phyloP scores from a whole-genome alignment of 306 rosid species.

The Ceratonia siliqua region DNA sequence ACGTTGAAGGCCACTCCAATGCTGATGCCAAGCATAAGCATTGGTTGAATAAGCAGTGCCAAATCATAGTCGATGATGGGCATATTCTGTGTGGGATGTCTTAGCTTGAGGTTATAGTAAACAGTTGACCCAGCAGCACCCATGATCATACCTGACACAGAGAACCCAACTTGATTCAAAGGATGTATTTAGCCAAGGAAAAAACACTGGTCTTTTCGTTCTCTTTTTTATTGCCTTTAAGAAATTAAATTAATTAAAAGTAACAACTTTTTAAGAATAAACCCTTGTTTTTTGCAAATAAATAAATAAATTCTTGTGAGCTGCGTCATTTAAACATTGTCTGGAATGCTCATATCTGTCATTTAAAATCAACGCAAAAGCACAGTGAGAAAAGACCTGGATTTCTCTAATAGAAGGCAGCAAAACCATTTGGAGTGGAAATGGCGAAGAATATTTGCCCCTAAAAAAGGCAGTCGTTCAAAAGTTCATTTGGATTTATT shows the following conservation, averaged over 20 bases:
- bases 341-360: not conserved
- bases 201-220: too few relatives aligned
- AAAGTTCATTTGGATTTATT: not conserved
- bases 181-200: not conserved
- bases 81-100: conserved; percentile 57
- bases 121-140: conserved; percentile 71
- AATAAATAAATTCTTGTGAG: not conserved
- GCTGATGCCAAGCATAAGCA: conserved; percentile 80
- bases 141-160: conserved; percentile 71
- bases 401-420: not conserved
- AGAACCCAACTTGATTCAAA: not conserved
- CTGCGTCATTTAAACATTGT: not conserved
- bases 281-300: too few relatives aligned
- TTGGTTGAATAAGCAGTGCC: conserved; percentile 67
- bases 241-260: not conserved
- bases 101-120: conserved; percentile 56
- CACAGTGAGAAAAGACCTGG: not conserved
- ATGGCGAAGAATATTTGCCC: not conserved
- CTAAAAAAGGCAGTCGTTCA: too few relatives aligned
- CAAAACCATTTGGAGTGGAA: not conserved
- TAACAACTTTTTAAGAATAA: not conserved
- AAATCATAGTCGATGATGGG: conserved; percentile 77
- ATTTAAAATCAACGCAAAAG: not conserved
- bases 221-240: not conserved
- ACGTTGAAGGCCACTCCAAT: conserved; percentile 72